phyloP scores from a whole-genome alignment of 495 filamentous ascomycete species.

The Amphirosellinia nigrospora region DNA sequence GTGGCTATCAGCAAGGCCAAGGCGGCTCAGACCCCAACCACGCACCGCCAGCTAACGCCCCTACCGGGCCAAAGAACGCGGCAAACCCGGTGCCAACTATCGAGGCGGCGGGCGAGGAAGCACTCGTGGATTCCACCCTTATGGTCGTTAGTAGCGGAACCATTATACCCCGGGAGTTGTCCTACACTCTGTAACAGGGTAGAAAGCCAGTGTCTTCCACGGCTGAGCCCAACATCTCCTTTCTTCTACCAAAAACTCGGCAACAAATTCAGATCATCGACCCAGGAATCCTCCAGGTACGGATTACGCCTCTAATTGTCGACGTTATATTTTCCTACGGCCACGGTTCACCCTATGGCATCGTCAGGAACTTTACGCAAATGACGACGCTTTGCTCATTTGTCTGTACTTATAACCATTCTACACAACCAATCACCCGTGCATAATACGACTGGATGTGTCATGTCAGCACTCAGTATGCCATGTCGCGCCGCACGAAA shows the following conservation, averaged over 20 bases:
- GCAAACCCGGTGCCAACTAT: conserved; percentile 92
- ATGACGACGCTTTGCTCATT: conserved; percentile 31
- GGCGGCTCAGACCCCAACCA: conserved; percentile 47
- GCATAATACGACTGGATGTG: conserved; percentile 17
- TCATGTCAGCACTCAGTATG: neutral
- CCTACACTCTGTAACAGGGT: neutral
- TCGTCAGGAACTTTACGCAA: conserved; percentile 24
- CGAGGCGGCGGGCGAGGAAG: conserved; percentile 88
- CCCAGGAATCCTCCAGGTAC: neutral
- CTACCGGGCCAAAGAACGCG: conserved; percentile 97
- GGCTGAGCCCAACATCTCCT: neutral
- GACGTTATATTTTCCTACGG: neutral
- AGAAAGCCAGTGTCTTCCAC: neutral
- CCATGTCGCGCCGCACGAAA: conserved; percentile 5
- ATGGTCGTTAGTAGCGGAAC: conserved; percentile 47
- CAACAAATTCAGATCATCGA: neutral
- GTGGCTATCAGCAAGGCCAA: conserved; percentile 46
- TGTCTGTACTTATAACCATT: conserved; percentile 35
- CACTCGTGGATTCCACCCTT: conserved; percentile 80
- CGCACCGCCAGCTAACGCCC: conserved; percentile 89
- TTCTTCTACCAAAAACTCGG: neutral
- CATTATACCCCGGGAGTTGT: neutral
- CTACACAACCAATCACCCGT: neutral
- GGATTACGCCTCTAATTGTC: neutral
- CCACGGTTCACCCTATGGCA: neutral